Base-by-base conservation (phyloP, 2,329 filamentous ascomycete genomes). In the Fusarium armeniacum region DNA sequence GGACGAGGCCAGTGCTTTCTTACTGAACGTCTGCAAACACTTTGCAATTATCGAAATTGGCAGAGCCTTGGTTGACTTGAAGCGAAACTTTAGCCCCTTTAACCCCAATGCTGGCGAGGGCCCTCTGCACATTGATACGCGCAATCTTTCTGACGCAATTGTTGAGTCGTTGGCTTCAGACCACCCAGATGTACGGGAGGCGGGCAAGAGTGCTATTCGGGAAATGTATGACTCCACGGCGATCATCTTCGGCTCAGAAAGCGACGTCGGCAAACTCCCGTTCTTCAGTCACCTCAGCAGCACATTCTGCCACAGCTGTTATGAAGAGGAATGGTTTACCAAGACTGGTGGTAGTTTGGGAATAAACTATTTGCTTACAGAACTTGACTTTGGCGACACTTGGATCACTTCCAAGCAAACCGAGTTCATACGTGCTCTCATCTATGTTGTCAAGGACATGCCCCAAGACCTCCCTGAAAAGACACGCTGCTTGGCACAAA, bases 401-500 rank as follows among this genome's bases (percentile, higher is more conserved):
- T 99, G 96, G 93, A 85, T 99, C 35, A 85, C 89, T 22, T 87
- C 90, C 15, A 92, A 93, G 73, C 94, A 98, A 76, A 88, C 91
- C 55, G 94, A 98, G 62, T 94, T 98, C 73, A 90, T 96, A 62
- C 90, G 93, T 53, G 93, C 94, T n/a, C 84, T 99, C 58, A 91
- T 97, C 81, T 98, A 97, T 80, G 94, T 99, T 69, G 93, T 99
- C 82, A 99, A 99, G 81, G 96, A 99, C 77, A 98, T 98, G 87
- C 96, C 97, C 0, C 88, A 93, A 58, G 96, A 99, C 78, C 86
- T 99, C 2, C 95, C 97, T 2, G 94, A 97, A 59, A 94, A 91
- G 76, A 98, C 96, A 3, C 87, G 96, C 36, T 85, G 90, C 35
- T 90, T 93, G 63, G 94, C 96, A 0, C 93, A 97, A 79, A 87